These are phyloP conservation scores for Globisporangium orthogonon DNA, from an alignment of 352 stramenopile species.

Conservation along the genomic window DNA sequence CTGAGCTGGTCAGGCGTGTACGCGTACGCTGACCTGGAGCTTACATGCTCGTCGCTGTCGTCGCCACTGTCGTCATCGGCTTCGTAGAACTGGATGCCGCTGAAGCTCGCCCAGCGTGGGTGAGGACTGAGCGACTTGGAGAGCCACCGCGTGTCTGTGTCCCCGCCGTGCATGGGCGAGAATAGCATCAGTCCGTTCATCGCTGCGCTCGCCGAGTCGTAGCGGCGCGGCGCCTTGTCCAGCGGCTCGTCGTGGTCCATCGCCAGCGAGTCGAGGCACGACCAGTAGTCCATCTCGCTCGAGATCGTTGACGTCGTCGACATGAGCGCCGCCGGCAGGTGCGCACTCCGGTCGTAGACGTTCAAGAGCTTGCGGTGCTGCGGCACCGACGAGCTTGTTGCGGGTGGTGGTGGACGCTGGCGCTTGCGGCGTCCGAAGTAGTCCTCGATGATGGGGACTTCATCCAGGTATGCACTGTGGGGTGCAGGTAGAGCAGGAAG, in stretches of 20 bases:
- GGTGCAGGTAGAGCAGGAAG: background rate
- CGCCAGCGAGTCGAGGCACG: slow-evolving; percentile 15
- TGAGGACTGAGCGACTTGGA: slow-evolving; percentile 11
- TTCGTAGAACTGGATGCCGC: slow-evolving; percentile 4
- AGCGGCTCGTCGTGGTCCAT: slow-evolving; percentile 17
- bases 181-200: slow-evolving; percentile 13
- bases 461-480: slow-evolving; percentile 31
- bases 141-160: background rate
- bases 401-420: background rate
- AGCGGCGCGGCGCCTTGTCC: slow-evolving; percentile 6
- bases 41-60: slow-evolving; percentile 4
- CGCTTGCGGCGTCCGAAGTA: slow-evolving; percentile 34
- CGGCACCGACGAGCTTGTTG: background rate
- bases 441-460: slow-evolving; percentile 47
- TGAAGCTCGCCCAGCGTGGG: slow-evolving; percentile 5
- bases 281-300: slow-evolving; percentile 46
- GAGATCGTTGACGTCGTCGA: slow-evolving; percentile 20
- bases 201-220: slow-evolving; percentile 7
- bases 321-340: slow-evolving; percentile 12
- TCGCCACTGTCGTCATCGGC: slow-evolving; percentile 8
- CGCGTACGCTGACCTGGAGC: slow-evolving; percentile 9
- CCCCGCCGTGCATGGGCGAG: slow-evolving; percentile 12
- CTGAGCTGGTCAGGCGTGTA: slow-evolving; percentile 10
- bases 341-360: slow-evolving; percentile 9
- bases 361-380: slow-evolving; percentile 6